Evolutionary conservation across 2,329 filamentous ascomycete genomes (phyloP).

Genomic region (Cadophora sp.): DNA sequence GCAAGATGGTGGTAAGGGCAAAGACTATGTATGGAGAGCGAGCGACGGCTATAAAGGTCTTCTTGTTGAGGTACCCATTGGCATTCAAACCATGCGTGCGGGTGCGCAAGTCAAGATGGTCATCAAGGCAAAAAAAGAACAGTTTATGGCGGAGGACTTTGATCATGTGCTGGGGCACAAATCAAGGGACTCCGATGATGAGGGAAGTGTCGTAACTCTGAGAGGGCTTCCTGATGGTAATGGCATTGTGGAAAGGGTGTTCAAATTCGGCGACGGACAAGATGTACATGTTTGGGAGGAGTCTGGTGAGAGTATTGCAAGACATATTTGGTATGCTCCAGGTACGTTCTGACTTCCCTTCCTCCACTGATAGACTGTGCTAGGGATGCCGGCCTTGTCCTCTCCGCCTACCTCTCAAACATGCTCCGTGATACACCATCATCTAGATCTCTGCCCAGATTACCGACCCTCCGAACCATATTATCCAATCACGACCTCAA

Average conservation of each 20-base stretch:
- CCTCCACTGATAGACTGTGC: slow-evolving; percentile 30
- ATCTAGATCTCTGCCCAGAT: slow-evolving; percentile 18
- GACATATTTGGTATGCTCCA: slow-evolving; percentile 68
- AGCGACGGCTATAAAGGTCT: slow-evolving; percentile 38
- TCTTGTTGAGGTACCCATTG: slow-evolving; percentile 29
- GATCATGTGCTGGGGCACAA: slow-evolving; percentile 19
- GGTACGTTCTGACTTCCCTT: slow-evolving; percentile 30
- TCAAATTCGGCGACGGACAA: slow-evolving; percentile 16
- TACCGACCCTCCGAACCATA: slow-evolving; percentile 27
- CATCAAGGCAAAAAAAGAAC: slow-evolving; percentile 29
- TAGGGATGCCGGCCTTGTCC: slow-evolving; percentile 48
- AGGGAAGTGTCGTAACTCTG: slow-evolving; percentile 35
- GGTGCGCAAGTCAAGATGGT: slow-evolving; percentile 29
- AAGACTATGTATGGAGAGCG: slow-evolving; percentile 38
- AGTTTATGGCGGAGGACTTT: slow-evolving; percentile 23
- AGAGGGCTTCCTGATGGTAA: slow-evolving; percentile 25
- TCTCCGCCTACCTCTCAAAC: slow-evolving; percentile 45
- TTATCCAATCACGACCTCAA: slow-evolving; percentile 47
- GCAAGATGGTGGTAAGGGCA: slow-evolving; percentile 16
- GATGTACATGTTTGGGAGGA: slow-evolving; percentile 65
- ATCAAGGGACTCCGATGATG: background rate
- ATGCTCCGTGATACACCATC: background rate
- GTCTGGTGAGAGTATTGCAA: slow-evolving; percentile 74
- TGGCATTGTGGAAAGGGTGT: slow-evolving; percentile 37
- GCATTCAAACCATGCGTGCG: background rate